Conservation (phyloP, 1,284 basidiomycete species). For the Cystobasidiaceae sp. region DNA sequence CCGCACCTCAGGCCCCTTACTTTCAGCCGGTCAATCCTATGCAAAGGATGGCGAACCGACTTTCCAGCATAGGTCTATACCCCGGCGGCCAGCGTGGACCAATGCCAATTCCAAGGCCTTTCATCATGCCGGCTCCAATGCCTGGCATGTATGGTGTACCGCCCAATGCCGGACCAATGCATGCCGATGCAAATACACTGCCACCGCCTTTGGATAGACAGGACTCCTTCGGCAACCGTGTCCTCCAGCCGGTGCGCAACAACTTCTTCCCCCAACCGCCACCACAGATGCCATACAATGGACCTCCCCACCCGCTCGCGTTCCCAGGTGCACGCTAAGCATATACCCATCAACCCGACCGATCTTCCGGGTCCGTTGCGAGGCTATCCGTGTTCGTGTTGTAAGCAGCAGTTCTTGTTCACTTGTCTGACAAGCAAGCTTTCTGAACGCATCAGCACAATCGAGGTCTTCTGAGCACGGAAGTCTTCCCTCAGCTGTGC, state of each 20-base stretch:
- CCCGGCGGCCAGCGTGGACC: neutral
- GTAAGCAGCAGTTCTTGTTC: too few relatives aligned
- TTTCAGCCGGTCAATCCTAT: neutral
- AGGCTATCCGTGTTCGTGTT: neutral
- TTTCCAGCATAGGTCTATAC: neutral
- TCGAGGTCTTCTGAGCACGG: too few relatives aligned
- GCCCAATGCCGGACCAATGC: neutral
- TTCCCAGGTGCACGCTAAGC: neutral
- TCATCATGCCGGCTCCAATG: neutral
- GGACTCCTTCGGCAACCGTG: constrained; percentile 10
- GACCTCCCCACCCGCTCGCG: neutral
- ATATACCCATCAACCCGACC: neutral
- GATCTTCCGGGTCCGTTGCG: neutral
- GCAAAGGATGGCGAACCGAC: neutral
- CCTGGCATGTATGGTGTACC: neutral
- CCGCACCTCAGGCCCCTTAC: neutral
- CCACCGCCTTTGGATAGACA: neutral
- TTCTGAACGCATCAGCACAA: too few relatives aligned
- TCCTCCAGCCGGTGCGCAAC: neutral
- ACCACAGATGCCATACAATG: neutral
- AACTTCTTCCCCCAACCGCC: constrained; percentile 9
- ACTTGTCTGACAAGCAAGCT: too few relatives aligned
- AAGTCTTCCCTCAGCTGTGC: too few relatives aligned
- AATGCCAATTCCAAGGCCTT: neutral
- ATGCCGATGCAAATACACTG: neutral